Evolutionary conservation across 2,329 filamentous ascomycete genomes (phyloP), one percentile per base, ranked within the genome.

Genomic region (Magnaporthiopsis poae): DNA sequence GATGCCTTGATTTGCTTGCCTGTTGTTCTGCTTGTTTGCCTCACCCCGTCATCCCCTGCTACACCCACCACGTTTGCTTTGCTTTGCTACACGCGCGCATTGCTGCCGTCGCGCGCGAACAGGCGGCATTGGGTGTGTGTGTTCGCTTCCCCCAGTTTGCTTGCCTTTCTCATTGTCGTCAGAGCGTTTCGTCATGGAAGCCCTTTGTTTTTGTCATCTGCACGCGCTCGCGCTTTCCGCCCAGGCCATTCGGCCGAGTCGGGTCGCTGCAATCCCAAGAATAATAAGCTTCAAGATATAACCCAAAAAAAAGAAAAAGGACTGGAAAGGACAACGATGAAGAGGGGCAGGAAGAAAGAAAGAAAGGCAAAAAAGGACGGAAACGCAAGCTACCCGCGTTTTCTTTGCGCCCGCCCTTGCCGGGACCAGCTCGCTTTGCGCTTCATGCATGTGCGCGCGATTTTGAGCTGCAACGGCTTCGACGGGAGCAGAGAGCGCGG

Each of bases 1-100:
- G 71, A 67, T 69, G 70, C 61, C 63, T 72, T 65, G 65, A 63
- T 69, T 67, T 69, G 56, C 69, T 71, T 62, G 66, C 63, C 68
- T 59, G 66, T 36, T 67, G 27, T 27, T 27, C 60, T 36, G 61
- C 29, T 66, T 39, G 62, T 62, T 63, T 67, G 67, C 63, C 11
- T 65, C 21, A 5, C 18, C 21, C 46, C 18, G 18, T 21, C 46
- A 27, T 27, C 27, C 18, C 46, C 46, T n/a, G 46, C 46, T 11
- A 2, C 21, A 27, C 46, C 18, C 21, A 12, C n/a, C 21, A 9
- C 60, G 29, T 31, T 31, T 31, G 60, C 60, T 27, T 15, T 61
- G 60, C 25, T 29, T 27, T 27, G 27, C 27, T 27, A 25, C 60
- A 25, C 29, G 27, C 60, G 15, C 56, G 27, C 21, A 21, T 52